phyloP scores from a whole-genome alignment of 768 basidiomycete genomes.

The Naganishia vaughanmartiniae region DNA sequence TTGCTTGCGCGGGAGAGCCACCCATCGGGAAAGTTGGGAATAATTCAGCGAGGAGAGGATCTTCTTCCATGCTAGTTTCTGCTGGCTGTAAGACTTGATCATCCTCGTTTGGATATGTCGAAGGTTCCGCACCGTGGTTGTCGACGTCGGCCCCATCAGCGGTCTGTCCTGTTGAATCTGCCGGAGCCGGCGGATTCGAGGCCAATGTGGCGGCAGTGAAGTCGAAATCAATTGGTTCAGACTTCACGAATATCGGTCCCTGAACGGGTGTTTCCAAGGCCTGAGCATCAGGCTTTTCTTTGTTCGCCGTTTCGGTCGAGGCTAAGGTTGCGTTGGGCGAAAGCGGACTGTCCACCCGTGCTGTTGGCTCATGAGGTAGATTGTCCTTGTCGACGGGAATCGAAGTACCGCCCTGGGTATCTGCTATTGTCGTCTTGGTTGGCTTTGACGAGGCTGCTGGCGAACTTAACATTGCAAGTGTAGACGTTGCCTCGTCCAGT shows the following conservation, averaged over 20 bases:
- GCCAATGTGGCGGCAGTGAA: neutral
- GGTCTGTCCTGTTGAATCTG: neutral
- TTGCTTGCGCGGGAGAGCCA: constrained; percentile 10
- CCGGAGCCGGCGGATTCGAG: neutral
- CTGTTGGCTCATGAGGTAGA: neutral
- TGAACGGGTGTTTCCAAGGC: neutral
- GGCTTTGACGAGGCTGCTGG: neutral
- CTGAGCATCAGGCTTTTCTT: neutral
- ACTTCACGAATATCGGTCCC: constrained; percentile 11
- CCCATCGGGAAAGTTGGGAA: constrained; percentile 8
- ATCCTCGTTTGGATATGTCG: neutral
- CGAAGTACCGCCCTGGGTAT: neutral
- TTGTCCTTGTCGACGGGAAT: neutral
- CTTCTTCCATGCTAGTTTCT: constrained; percentile 15
- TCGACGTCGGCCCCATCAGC: neutral
- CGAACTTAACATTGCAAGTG: neutral
- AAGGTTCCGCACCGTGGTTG: neutral
- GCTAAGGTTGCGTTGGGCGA: neutral
- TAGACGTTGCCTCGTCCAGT: neutral
- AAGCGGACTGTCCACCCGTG: neutral
- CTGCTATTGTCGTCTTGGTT: neutral
- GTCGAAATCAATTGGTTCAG: constrained; percentile 9
- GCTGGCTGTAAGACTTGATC: neutral
- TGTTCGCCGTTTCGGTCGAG: neutral
- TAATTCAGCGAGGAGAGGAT: constrained; percentile 12